These are phyloP conservation scores for Theileria luwenshuni DNA, from an alignment of 169 alveolate genomes.

Conservation along the genomic window DNA sequence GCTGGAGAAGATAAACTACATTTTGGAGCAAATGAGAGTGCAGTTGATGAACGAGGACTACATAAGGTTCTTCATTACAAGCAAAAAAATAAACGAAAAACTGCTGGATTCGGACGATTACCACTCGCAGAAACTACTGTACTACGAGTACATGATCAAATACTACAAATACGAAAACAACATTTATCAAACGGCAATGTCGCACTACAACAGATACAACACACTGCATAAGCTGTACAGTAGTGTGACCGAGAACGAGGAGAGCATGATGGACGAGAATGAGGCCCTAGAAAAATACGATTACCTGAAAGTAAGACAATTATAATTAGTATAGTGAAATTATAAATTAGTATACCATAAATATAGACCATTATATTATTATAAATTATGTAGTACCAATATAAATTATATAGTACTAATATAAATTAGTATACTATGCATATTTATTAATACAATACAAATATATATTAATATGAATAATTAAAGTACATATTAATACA, in stretches of 20 bases:
- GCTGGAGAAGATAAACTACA: constrained; percentile 69
- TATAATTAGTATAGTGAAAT: background rate
- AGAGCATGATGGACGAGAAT: too few species aligned
- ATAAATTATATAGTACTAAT: background rate
- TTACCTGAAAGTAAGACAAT: background rate
- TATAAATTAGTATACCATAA: background rate
- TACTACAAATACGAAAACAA: constrained; percentile 70
- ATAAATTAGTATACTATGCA: too few species aligned
- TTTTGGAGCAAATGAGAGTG: constrained; percentile 77
- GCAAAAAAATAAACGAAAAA: constrained; percentile 71
- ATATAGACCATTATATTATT: background rate
- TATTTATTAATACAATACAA: too few species aligned
- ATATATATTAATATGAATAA: too few species aligned
- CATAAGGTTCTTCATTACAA: constrained; percentile 72
- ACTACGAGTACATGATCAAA: constrained; percentile 73
- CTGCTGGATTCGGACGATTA: constrained; percentile 63
- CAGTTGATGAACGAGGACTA: constrained; percentile 72
- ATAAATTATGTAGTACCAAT: background rate
- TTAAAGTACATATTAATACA: background rate
- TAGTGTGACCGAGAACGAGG: too few species aligned
- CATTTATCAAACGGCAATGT: constrained; percentile 66
- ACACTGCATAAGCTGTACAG: constrained; percentile 17
- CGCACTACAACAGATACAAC: constrained; percentile 41
- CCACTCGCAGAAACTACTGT: constrained; percentile 54
- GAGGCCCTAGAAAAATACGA: too few species aligned